A percentile compares a stretch with the other conserved stretches of the same genome.
Evolutionary conservation across 441 rosid genomes (phyloP).

Genomic region (Syzygium malaccense): DNA sequence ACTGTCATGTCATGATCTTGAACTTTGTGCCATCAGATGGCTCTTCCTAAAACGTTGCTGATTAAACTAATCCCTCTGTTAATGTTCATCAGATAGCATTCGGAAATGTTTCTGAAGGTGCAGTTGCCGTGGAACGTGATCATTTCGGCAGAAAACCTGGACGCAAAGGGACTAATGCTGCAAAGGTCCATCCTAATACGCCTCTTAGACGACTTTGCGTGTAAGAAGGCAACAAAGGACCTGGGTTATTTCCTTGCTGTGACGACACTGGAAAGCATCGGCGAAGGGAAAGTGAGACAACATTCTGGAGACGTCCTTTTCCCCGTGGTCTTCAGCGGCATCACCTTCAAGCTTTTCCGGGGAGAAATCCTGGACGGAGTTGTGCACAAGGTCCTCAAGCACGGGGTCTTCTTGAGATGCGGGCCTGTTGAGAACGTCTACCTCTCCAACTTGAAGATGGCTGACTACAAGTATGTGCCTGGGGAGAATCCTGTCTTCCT

Average conservation of each 20-base stretch:
- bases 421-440: slow-evolving; percentile 59
- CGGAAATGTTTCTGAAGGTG: slow-evolving; percentile 58
- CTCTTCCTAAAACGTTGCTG: neutral
- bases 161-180: slow-evolving; percentile 52
- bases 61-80: neutral
- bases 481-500: slow-evolving; percentile 70
- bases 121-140: slow-evolving; percentile 69
- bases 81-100: neutral
- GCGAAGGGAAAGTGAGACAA: slow-evolving; percentile 67
- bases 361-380: slow-evolving; percentile 69
- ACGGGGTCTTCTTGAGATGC: slow-evolving; percentile 67
- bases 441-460: slow-evolving; percentile 52
- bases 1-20: neutral
- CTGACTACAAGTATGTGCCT: slow-evolving; percentile 38
- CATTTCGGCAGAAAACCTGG: slow-evolving; percentile 58
- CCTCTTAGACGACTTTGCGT: slow-evolving; percentile 52
- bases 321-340: slow-evolving; percentile 57
- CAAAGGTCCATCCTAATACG: slow-evolving; percentile 52
- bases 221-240: slow-evolving; percentile 56
- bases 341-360: slow-evolving; percentile 73
- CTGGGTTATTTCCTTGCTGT: slow-evolving; percentile 63
- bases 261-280: slow-evolving; percentile 47
- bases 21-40: neutral
- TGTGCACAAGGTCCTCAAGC: slow-evolving; percentile 66
- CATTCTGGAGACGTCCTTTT: slow-evolving; percentile 65